Evolutionary conservation across 371 early-diverging fungal species (phyloP).

Genomic region (Syncephalastrum racemosum): DNA sequence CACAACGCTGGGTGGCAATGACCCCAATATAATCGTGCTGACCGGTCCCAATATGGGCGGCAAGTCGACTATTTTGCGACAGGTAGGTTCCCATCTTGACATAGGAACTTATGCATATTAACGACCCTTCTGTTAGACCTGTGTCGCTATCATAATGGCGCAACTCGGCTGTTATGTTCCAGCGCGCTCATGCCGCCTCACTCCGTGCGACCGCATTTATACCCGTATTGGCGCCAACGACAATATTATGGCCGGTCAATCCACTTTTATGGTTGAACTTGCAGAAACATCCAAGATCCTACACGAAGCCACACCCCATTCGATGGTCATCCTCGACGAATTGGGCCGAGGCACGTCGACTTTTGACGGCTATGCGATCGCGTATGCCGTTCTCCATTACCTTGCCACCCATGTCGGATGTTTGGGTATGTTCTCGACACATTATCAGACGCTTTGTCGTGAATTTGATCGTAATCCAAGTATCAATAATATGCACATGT

Average conservation of each 20-base stretch:
- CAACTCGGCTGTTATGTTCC: constrained; percentile 98
- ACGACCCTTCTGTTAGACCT: constrained; percentile 50
- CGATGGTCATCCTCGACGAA: constrained; percentile 99
- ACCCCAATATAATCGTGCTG: constrained; percentile 85
- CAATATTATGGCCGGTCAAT: constrained; percentile 94
- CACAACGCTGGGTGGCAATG: constrained; percentile 71
- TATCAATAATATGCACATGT: constrained; percentile 67
- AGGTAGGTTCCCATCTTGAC: constrained; percentile 30
- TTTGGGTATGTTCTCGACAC: constrained; percentile 95
- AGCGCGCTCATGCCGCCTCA: constrained; percentile 75
- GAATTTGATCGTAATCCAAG: constrained; percentile 73
- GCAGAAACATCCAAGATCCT: constrained; percentile 96
- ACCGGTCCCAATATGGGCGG: constrained; percentile 99
- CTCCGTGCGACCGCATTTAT: constrained; percentile 95
- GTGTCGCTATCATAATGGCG: constrained; percentile 97
- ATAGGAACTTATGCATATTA: neutral
- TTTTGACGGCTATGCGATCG: constrained; percentile 98
- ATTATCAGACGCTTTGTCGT: constrained; percentile 92
- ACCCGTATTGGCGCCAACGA: constrained; percentile 99
- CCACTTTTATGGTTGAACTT: constrained; percentile 99
- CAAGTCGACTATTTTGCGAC: constrained; percentile 96
- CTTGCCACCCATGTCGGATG: constrained; percentile 85
- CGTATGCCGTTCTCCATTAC: constrained; percentile 90
- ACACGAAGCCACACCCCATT: constrained; percentile 87
- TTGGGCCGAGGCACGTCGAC: constrained; percentile 99